Evolutionary conservation across 176 grass and related monocot species (phyloP).

Genomic region (Carex kokanica): DNA sequence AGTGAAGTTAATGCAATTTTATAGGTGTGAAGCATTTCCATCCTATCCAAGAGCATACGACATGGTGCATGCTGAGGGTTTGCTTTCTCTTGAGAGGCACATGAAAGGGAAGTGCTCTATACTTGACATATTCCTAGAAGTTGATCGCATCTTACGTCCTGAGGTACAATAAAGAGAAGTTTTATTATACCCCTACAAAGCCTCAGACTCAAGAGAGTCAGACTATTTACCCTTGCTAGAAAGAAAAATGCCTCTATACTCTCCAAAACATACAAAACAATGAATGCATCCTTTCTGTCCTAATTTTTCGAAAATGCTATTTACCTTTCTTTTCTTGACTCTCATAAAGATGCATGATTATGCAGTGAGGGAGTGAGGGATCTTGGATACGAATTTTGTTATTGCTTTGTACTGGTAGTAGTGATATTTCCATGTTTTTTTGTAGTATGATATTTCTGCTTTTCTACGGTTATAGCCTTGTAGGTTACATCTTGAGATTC

Average conservation of each 20-base stretch:
- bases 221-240: not conserved
- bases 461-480: not conserved
- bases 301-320: not conserved
- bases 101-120: conserved; percentile 64
- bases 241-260: not conserved
- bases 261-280: not conserved
- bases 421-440: not conserved
- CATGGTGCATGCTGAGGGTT: conserved; percentile 93
- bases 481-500: not conserved
- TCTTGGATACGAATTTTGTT: too few species aligned
- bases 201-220: not conserved
- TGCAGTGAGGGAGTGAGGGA: not conserved
- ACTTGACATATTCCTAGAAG: conserved; percentile 89
- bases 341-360: not conserved
- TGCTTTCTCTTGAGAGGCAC: conserved; percentile 55
- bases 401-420: too few species aligned
- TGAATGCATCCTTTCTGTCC: not conserved
- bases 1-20: conserved; percentile 21
- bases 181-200: not conserved
- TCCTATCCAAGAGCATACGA: conserved; percentile 98
- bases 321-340: not conserved
- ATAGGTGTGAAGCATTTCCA: conserved; percentile 98
- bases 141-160: conserved; percentile 93
- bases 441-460: not conserved
- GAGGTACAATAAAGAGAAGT: conserved; percentile 51